Base-by-base conservation (phyloP, 805 yeast species). In the Kazachstania martiniae region DNA sequence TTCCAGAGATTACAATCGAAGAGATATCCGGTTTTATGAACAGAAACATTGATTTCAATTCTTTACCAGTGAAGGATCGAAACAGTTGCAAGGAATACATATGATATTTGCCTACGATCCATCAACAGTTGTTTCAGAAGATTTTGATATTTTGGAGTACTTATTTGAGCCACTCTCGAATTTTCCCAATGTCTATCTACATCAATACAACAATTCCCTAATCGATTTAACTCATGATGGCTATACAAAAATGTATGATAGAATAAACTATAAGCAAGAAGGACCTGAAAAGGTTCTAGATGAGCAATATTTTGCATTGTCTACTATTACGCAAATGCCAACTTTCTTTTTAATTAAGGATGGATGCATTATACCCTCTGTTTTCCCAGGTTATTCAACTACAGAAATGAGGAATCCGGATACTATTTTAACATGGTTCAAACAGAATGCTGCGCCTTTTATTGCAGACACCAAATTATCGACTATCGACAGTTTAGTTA, bases 291-390 rank as follows among this genome's bases (percentile, higher is more conserved):
- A 56, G 13, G 46, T 44, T 27, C 68, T 63, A 39, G 61, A 72
- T 47, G 62, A 65, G 32, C 67, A 65, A 13, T 51, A 68, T 59
- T 63, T 62, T 39, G 52, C 63, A 12, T 61, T 79, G 16, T 68
- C 72, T 18, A 62, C 77, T 2, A 50, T 74, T 17, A 65, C 85
- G 0, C 63, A 77, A 6, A 61, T 62, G 22, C 93, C 93, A 2
- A 73, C 82, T 12, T 44, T 81, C 13, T 55, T 74, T 19, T 59
- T 77, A 15, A 69, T 77, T 51, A 77, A 71, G 42, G 78, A 78
- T 33, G 68, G 70, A 33, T 59, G 73, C 10, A 48, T 71, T 34
- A 46, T 68, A 21, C 66, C 82, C 0, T 57, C 60, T 4, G 66
- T 76, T 4, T 77, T 54, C 41, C 80, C 71, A 42, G 74, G 72